Percentiles rank a stretch among this genome's conserved stretches.
Conservation (phyloP, 2,329 filamentous ascomycete genomes). For the Pseudocercospora macadamiae region DNA sequence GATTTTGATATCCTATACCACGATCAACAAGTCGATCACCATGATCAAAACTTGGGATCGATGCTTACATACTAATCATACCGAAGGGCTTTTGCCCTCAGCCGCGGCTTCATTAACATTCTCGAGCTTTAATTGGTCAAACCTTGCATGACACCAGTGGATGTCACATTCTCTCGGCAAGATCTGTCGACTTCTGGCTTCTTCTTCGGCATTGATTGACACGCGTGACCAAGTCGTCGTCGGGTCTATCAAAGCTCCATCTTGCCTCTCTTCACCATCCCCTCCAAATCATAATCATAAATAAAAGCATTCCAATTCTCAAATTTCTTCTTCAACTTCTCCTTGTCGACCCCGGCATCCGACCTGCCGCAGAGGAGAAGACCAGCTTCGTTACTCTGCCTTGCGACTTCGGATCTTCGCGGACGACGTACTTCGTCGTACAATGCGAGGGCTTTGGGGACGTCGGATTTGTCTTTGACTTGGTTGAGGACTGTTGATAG, state of each 20-base stretch:
- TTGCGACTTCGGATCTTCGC: conserved; percentile 9
- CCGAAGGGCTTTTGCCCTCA: too few species aligned
- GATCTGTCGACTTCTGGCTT: conserved; percentile 4
- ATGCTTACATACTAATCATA: too few species aligned
- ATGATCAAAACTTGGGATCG: too few species aligned
- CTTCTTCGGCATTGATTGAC: background rate
- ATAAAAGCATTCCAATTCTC: conserved; percentile 5
- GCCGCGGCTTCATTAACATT: too few species aligned
- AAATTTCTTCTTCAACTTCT: conserved; percentile 1
- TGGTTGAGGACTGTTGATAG: conserved; percentile 49
- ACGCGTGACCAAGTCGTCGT: background rate
- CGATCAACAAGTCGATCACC: too few species aligned
- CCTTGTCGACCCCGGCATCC: background rate
- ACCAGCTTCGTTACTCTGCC: conserved; percentile 4
- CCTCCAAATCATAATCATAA: background rate
- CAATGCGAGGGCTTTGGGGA: conserved; percentile 37
- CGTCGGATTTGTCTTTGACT: conserved; percentile 37
- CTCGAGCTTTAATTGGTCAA: too few species aligned
- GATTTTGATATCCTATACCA: too few species aligned
- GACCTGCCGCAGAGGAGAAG: conserved; percentile 4
- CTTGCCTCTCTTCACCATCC: background rate
- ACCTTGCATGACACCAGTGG: background rate
- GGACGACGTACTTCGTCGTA: conserved; percentile 20
- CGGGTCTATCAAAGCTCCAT: too few species aligned
- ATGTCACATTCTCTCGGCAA: conserved; percentile 3